phyloP scores from a whole-genome alignment of 2,329 filamentous ascomycete genomes.

The Beauveria brongniartii region DNA sequence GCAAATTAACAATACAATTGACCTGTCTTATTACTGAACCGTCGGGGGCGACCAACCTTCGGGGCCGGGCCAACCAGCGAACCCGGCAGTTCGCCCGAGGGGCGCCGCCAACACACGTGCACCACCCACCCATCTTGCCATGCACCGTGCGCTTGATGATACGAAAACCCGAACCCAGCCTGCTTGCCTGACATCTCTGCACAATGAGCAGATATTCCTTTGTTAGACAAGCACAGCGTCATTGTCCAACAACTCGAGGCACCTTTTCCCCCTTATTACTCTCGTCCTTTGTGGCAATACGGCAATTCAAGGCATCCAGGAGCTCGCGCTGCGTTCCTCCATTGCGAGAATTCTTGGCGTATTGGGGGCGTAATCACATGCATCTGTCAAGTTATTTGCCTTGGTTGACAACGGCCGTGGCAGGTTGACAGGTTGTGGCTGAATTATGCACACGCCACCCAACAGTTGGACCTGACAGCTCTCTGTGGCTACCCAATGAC shows the following conservation, averaged over 20 bases:
- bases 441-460: not conserved
- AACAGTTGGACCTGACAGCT: not conserved
- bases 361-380: not conserved
- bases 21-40: not conserved
- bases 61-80: slow-evolving; percentile 1
- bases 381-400: not conserved
- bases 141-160: not conserved
- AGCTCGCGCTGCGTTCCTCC: too few relatives aligned
- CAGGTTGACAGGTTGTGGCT: not conserved
- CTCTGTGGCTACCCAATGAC: not conserved
- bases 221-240: not conserved
- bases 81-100: not conserved
- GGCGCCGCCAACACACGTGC: not conserved
- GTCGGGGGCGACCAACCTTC: too few relatives aligned
- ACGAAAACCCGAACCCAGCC: slow-evolving; percentile 4
- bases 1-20: not conserved
- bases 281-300: too few relatives aligned
- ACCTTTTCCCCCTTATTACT: too few relatives aligned
- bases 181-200: not conserved
- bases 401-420: not conserved
- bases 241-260: not conserved
- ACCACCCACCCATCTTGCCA: not conserved
- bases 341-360: too few relatives aligned
- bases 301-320: too few relatives aligned
- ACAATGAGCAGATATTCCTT: too few relatives aligned